Percentiles rank a stretch among this genome's conserved stretches.
phyloP scores from a whole-genome alignment of 2,329 filamentous ascomycete species.

The Botrytis squamosa region DNA sequence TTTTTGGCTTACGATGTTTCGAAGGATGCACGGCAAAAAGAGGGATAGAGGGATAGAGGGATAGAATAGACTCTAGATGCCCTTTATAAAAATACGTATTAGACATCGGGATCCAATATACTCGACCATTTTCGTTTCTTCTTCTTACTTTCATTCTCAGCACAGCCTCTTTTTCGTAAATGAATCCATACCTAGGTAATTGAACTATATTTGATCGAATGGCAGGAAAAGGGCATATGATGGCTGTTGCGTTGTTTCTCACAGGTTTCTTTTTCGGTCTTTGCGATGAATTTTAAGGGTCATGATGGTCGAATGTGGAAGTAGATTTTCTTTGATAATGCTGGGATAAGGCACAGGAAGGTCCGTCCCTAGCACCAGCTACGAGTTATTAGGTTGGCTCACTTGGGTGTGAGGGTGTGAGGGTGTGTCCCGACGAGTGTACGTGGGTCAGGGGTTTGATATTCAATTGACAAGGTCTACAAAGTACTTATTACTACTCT shows the following conservation, averaged over 20 bases:
- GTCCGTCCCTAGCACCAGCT: no score
- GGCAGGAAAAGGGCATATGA: not conserved
- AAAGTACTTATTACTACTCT: not conserved
- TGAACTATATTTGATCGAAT: not conserved
- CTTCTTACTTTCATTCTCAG: not conserved
- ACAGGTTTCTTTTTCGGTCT: not conserved
- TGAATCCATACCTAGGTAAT: not conserved
- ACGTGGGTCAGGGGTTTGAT: conserved; percentile 3
- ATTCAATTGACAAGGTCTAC: not conserved
- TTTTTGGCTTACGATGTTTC: not conserved
- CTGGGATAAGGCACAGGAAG: not conserved
- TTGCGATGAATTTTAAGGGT: not conserved
- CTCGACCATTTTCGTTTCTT: not conserved
- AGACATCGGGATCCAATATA: not conserved
- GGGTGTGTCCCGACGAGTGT: not conserved
- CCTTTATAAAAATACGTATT: not conserved
- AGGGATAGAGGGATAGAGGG: not conserved
- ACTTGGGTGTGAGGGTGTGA: no score
- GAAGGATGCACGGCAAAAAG: not conserved
- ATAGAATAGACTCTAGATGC: not conserved
- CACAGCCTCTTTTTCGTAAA: not conserved
- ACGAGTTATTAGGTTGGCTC: no score
- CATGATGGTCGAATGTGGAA: not conserved
- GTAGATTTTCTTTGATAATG: not conserved
- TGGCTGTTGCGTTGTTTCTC: not conserved